phyloP scores from a whole-genome alignment of 192 early-diverging fungal species.

The Podila minutissima region DNA sequence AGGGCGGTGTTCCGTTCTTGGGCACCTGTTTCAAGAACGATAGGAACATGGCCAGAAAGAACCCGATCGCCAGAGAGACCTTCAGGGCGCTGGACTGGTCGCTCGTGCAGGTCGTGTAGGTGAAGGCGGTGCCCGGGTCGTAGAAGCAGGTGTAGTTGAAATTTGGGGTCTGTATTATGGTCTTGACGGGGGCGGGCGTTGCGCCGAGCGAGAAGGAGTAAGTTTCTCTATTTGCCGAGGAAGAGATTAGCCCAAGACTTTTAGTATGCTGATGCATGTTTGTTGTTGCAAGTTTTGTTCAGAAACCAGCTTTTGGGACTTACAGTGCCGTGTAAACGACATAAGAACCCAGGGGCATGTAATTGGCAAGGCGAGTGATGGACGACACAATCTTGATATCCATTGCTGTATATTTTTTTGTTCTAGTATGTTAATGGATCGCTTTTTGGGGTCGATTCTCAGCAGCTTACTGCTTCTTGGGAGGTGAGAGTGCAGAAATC shows the following conservation, averaged over 20 bases:
- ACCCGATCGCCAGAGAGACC: conserved; percentile 32
- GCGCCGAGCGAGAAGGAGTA: conserved; percentile 45
- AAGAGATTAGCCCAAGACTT: neutral
- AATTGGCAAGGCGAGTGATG: conserved; percentile 43
- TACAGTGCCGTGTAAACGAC: conserved; percentile 52
- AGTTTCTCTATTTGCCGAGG: conserved; percentile 20
- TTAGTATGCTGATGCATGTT: neutral
- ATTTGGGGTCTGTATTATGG: conserved; percentile 21
- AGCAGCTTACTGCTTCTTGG: no score
- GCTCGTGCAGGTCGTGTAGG: conserved; percentile 21
- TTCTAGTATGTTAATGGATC: neutral
- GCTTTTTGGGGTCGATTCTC: neutral
- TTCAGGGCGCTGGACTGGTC: conserved; percentile 30
- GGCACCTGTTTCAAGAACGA: conserved; percentile 48
- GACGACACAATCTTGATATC: conserved; percentile 40
- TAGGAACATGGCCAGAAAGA: conserved; percentile 40
- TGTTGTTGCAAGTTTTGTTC: no score
- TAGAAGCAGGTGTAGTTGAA: conserved; percentile 34
- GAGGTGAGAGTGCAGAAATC: no score
- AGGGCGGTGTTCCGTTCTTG: conserved; percentile 14
- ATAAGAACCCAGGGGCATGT: conserved; percentile 49
- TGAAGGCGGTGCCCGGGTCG: conserved; percentile 11
- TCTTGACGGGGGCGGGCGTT: conserved; percentile 21
- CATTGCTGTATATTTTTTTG: conserved; percentile 2
- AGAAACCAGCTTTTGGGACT: neutral